A percentile compares a stretch with the other conserved stretches of the same genome.
Conservation (phyloP, 805 yeast genomes). For the Millerozyma miso region DNA sequence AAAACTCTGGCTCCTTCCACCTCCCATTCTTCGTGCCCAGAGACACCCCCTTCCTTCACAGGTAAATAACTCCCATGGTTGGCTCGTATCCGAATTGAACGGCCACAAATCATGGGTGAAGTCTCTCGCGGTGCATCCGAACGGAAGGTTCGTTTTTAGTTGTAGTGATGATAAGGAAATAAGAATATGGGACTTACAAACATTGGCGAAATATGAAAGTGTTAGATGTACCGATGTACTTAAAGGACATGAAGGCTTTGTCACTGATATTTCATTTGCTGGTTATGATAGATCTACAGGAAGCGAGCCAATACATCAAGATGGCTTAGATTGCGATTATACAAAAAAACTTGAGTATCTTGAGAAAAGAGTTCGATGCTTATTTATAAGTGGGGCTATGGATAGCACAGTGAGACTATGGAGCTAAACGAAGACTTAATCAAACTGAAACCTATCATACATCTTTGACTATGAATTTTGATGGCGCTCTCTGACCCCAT, state of each 20-base stretch:
- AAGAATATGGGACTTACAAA: constrained; percentile 68
- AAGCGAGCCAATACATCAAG: constrained; percentile 14
- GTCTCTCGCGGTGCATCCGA: constrained; percentile 66
- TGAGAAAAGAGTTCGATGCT: constrained; percentile 53
- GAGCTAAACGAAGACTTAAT: constrained; percentile 25
- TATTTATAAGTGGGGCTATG: constrained; percentile 60
- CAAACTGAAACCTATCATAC: background rate
- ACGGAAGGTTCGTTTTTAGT: constrained; percentile 63
- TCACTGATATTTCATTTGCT: constrained; percentile 59
- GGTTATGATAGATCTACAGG: constrained; percentile 20
- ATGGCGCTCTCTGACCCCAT: constrained; percentile 74
- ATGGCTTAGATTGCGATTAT: constrained; percentile 19
- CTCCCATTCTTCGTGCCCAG: constrained; percentile 55
- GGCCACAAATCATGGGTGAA: constrained; percentile 92
- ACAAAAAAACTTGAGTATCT: constrained; percentile 21
- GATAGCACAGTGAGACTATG: constrained; percentile 56
- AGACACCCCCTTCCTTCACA: constrained; percentile 52
- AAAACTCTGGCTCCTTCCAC: constrained; percentile 73
- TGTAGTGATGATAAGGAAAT: constrained; percentile 78
- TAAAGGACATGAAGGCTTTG: constrained; percentile 69
- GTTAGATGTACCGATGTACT: constrained; percentile 47
- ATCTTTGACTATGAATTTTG: constrained; percentile 46
- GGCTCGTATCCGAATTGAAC: constrained; percentile 48
- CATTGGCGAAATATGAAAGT: constrained; percentile 33
- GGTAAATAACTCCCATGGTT: constrained; percentile 54